phyloP scores from a whole-genome alignment of 495 filamentous ascomycete species.

The Hyaloscypha finlandica region DNA sequence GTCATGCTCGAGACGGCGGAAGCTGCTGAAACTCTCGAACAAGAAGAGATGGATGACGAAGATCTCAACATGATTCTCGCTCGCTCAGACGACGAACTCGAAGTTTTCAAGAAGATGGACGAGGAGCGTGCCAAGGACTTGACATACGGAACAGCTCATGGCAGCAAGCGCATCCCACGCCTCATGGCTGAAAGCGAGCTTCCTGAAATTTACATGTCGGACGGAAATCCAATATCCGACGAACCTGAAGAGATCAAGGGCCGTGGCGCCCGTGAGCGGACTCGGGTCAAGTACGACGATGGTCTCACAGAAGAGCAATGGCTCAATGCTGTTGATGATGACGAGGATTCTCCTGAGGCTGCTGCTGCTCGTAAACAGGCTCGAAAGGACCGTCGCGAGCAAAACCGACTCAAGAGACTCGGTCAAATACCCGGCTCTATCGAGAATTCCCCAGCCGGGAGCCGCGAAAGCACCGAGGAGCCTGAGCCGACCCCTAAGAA shows the following conservation, averaged over 20 bases:
- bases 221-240: slow-evolving; percentile 77
- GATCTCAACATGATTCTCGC: slow-evolving; percentile 90
- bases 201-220: slow-evolving; percentile 88
- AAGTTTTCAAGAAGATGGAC: slow-evolving; percentile 75
- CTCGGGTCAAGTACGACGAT: slow-evolving; percentile 92
- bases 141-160: slow-evolving; percentile 66
- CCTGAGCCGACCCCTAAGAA: slow-evolving; percentile 57
- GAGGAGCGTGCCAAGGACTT: slow-evolving; percentile 63
- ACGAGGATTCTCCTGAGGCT: slow-evolving; percentile 91
- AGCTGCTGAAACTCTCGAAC: slow-evolving; percentile 76
- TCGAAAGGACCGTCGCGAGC: slow-evolving; percentile 75
- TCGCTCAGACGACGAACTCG: slow-evolving; percentile 71
- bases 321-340: slow-evolving; percentile 89
- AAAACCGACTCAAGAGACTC: slow-evolving; percentile 64
- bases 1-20: slow-evolving; percentile 91
- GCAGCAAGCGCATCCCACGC: slow-evolving; percentile 66
- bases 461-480: slow-evolving; percentile 74
- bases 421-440: slow-evolving; percentile 40
- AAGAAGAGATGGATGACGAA: slow-evolving; percentile 96
- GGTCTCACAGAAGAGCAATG: slow-evolving; percentile 98
- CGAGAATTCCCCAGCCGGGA: slow-evolving; percentile 76
- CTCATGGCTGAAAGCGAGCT: slow-evolving; percentile 87
- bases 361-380: slow-evolving; percentile 87
- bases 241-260: slow-evolving; percentile 75
- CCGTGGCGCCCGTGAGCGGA: slow-evolving; percentile 91